Evolutionary conservation across 1,139 yeast genomes (phyloP).

Genomic region (Zygosaccharomyces sapae): DNA sequence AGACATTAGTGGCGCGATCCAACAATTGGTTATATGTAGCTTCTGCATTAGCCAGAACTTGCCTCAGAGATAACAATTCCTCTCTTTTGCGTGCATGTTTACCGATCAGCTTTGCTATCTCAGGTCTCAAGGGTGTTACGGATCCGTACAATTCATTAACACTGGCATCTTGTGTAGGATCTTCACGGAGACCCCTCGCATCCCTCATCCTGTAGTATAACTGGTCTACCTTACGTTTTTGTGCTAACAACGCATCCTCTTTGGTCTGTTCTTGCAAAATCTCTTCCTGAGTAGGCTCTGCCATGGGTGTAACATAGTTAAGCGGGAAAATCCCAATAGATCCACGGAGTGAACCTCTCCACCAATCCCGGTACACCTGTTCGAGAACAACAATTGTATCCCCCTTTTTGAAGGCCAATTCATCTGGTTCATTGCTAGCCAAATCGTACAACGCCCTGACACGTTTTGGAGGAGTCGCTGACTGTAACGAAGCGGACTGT

Average conservation of each 20-base stretch:
- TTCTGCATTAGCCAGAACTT: constrained; percentile 64
- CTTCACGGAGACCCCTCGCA: constrained; percentile 37
- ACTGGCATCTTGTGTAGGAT: constrained; percentile 47
- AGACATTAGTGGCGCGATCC: constrained; percentile 41
- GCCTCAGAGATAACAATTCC: constrained; percentile 67
- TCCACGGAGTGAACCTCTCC: constrained; percentile 84
- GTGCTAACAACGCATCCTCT: constrained; percentile 46
- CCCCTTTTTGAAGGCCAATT: constrained; percentile 66
- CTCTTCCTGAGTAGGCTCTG: constrained; percentile 59
- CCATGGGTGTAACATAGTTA: constrained; percentile 81
- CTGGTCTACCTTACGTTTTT: constrained; percentile 57
- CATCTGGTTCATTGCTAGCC: constrained; percentile 65
- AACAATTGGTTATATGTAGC: constrained; percentile 64
- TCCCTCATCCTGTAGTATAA: constrained; percentile 41
- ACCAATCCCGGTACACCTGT: constrained; percentile 90
- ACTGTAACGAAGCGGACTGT: constrained; percentile 5
- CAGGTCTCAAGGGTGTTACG: constrained; percentile 68
- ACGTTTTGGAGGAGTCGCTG: constrained; percentile 39
- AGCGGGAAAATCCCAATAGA: constrained; percentile 87
- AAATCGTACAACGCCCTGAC: constrained; percentile 86
- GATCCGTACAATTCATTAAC: constrained; percentile 59
- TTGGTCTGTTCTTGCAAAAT: constrained; percentile 41
- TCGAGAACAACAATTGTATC: constrained; percentile 82
- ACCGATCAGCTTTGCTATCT: constrained; percentile 66
- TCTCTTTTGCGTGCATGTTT: constrained; percentile 71